A percentile compares a stretch with the other conserved stretches of the same genome.
These are phyloP conservation scores for Debaryomyces tyrocola DNA, from an alignment of 805 yeast genomes.

Conservation along the genomic window DNA sequence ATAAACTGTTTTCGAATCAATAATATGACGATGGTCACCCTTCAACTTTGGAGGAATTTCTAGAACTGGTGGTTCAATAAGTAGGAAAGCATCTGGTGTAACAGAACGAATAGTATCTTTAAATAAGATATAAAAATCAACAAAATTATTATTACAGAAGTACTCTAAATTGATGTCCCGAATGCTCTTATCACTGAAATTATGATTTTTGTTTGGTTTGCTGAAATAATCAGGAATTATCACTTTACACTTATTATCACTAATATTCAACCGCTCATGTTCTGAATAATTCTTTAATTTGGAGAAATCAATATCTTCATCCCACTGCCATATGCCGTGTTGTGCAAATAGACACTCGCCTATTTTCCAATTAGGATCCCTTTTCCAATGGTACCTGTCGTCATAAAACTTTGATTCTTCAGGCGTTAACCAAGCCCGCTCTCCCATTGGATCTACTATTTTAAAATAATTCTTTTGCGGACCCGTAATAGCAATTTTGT, in stretches of 20 bases:
- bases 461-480: slow-evolving; percentile 63
- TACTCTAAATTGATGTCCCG: slow-evolving; percentile 44
- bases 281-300: slow-evolving; percentile 20
- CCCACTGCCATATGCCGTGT: slow-evolving; percentile 72
- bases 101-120: slow-evolving; percentile 47
- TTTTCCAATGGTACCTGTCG: slow-evolving; percentile 64
- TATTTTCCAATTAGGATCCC: slow-evolving; percentile 63
- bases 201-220: slow-evolving; percentile 30
- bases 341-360: slow-evolving; percentile 82
- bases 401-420: slow-evolving; percentile 50
- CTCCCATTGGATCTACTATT: slow-evolving; percentile 65
- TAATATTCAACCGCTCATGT: slow-evolving; percentile 25
- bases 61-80: slow-evolving; percentile 82
- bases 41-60: slow-evolving; percentile 70
- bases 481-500: slow-evolving; percentile 72
- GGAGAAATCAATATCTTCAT: slow-evolving; percentile 18
- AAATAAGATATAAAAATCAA: slow-evolving; percentile 57
- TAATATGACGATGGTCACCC: slow-evolving; percentile 43
- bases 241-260: slow-evolving; percentile 22
- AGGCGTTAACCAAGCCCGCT: slow-evolving; percentile 63
- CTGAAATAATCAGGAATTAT: slow-evolving; percentile 32
- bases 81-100: slow-evolving; percentile 49
- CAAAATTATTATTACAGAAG: slow-evolving; percentile 65
- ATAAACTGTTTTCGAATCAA: slow-evolving; percentile 66
- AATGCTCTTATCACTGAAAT: slow-evolving; percentile 15